Evolutionary conservation across 2,329 filamentous ascomycete species (phyloP).

Genomic region (Talaromyces funiculosus): DNA sequence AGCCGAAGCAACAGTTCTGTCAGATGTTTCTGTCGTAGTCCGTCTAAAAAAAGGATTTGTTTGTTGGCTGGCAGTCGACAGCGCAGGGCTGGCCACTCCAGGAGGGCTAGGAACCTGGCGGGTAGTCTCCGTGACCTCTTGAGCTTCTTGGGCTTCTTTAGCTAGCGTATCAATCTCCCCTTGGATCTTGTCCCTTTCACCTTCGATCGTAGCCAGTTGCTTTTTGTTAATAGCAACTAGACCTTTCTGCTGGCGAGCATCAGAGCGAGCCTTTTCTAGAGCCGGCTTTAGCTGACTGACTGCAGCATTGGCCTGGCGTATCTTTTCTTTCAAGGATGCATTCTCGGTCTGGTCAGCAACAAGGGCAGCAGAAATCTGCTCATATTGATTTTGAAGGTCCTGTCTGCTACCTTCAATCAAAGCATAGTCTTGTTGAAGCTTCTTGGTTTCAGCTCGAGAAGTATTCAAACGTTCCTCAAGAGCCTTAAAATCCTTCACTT

Average conservation of each 20-base stretch:
- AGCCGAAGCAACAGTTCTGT: slow-evolving; percentile 47
- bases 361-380: slow-evolving; percentile 65
- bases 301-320: slow-evolving; percentile 74
- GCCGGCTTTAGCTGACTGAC: slow-evolving; percentile 79
- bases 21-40: slow-evolving; percentile 44
- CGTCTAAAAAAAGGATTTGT: slow-evolving; percentile 94
- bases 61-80: slow-evolving; percentile 57
- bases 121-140: slow-evolving; percentile 38
- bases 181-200: slow-evolving; percentile 82
- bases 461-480: slow-evolving; percentile 75
- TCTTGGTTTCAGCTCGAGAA: slow-evolving; percentile 74
- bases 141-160: slow-evolving; percentile 56
- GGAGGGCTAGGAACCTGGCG: slow-evolving; percentile 32
- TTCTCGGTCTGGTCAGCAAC: slow-evolving; percentile 90
- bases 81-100: slow-evolving; percentile 61
- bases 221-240: slow-evolving; percentile 98
- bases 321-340: slow-evolving; percentile 74
- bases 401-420: slow-evolving; percentile 74
- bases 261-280: slow-evolving; percentile 86
- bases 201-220: slow-evolving; percentile 83
- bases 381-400: slow-evolving; percentile 77
- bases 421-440: slow-evolving; percentile 76
- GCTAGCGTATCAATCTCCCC: slow-evolving; percentile 65
- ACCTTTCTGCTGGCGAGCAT: slow-evolving; percentile 91
- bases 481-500: slow-evolving; percentile 77